Evolutionary conservation across 1,284 basidiomycete species (phyloP), one percentile per base, ranked within the genome.

Genomic region (Rhodotorula sp.): DNA sequence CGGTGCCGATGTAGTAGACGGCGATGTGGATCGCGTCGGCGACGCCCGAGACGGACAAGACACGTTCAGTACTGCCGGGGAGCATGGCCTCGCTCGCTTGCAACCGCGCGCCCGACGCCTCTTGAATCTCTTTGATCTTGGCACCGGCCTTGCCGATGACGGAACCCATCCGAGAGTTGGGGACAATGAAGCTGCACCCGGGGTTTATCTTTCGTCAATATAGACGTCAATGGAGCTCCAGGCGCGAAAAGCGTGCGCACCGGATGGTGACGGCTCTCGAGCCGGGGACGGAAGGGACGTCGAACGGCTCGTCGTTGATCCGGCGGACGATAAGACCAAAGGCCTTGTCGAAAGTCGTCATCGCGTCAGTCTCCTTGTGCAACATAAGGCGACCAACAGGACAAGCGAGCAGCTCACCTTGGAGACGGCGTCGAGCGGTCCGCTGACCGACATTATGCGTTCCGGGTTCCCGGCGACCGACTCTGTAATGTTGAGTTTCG

Each of bases 1-100:
- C 81, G 28, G 81, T 81, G n/a, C 82, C 82, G 52, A 82, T 80
- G 66, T 82, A 82, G 79, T 81, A 82, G 47, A 97, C 97, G 45
- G 97, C 97, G 76, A 99, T 99, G 82, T 99, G 97, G 69, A 99
- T 95, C 26, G 97, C 97, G 81, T 99, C 97, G n/a, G 97, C 97
- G 56, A 99, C 97, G 67, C 97, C 97, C 50, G 95, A 94, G 60
- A 99, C 95, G 76, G 93, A 97, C 68, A 99, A 85, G 34, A 99
- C 93, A 69, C 94, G 91, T 88, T 99, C 97, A 19, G 97, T 99
- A n/a, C 93, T 97, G 19, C 93, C 94, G 5, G 97, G 95, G 43
- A 99, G 86, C 94, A 99, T 97, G 57, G 93, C 91, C 82, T 99
- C 97, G 77, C 91, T 94, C 12, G 97, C 97, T 79, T 97, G 98